phyloP scores from a whole-genome alignment of 768 basidiomycete genomes.

The Trametopsis cervina region DNA sequence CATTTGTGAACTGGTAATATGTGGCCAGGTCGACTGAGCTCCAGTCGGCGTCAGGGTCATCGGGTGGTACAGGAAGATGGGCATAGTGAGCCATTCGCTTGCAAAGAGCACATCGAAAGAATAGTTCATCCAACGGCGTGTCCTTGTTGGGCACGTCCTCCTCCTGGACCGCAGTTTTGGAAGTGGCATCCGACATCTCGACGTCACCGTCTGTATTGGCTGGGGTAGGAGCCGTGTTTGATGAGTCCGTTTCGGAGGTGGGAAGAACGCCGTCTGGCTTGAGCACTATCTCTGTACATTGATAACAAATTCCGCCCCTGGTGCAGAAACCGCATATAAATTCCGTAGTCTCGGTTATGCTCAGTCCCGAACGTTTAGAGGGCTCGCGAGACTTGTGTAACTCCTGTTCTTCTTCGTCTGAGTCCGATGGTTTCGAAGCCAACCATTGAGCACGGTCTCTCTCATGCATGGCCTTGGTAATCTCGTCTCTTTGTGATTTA shows the following conservation, averaged over 20 bases:
- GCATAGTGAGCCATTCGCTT: constrained; percentile 78
- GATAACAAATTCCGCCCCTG: constrained; percentile 75
- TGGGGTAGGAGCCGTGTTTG: constrained; percentile 1
- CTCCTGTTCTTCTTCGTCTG: constrained; percentile 8
- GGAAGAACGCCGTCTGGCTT: constrained; percentile 32
- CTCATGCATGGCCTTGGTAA: constrained; percentile 56
- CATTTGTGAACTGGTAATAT: constrained; percentile 47
- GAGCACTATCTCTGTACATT: constrained; percentile 54
- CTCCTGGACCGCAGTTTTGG: neutral
- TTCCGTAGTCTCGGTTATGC: constrained; percentile 57
- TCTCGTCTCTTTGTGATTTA: constrained; percentile 59
- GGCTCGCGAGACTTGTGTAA: constrained; percentile 23
- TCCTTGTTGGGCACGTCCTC: neutral
- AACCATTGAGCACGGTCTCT: constrained; percentile 39
- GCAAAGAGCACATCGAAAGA: constrained; percentile 82
- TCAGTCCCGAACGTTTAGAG: constrained; percentile 40
- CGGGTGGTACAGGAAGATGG: constrained; percentile 46
- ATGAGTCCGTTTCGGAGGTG: neutral
- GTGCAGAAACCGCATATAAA: constrained; percentile 72
- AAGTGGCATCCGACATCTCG: constrained; percentile 28
- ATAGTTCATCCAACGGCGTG: constrained; percentile 33
- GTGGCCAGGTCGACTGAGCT: constrained; percentile 39
- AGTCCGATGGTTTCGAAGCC: neutral
- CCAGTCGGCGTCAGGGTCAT: constrained; percentile 30
- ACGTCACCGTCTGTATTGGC: constrained; percentile 20